These are phyloP conservation scores for Elsinoe batatas DNA, from an alignment of 2,329 filamentous ascomycete species.

Conservation along the genomic window DNA sequence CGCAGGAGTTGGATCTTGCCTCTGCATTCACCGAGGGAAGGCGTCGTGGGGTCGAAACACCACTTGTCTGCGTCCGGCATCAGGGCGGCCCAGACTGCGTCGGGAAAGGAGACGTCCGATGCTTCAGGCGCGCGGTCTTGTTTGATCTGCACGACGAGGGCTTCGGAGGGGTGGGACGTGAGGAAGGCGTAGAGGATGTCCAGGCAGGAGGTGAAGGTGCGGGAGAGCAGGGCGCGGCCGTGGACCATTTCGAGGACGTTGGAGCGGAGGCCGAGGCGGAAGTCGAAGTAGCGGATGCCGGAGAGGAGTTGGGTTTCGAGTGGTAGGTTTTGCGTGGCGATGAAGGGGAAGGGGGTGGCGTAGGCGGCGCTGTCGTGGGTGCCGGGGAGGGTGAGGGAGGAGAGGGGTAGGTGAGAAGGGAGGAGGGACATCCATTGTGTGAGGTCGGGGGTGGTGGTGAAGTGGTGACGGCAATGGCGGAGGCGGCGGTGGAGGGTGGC, in stretches of 20 bases:
- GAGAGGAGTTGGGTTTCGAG: slow-evolving; percentile 24
- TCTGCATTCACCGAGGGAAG: slow-evolving; percentile 24
- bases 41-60: slow-evolving; percentile 28
- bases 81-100: slow-evolving; percentile 26
- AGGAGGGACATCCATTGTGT: slow-evolving; percentile 22
- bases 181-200: slow-evolving; percentile 25
- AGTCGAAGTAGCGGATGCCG: slow-evolving; percentile 30
- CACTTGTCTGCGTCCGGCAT: slow-evolving; percentile 21
- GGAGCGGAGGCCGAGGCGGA: slow-evolving; percentile 26
- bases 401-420: slow-evolving; percentile 20
- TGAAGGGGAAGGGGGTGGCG: slow-evolving; percentile 27
- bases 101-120: slow-evolving; percentile 29
- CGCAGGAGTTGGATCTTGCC: slow-evolving; percentile 29
- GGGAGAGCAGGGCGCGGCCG: slow-evolving; percentile 23
- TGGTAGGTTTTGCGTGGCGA: slow-evolving; percentile 25
- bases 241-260: slow-evolving; percentile 29
- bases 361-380: slow-evolving; percentile 30
- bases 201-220: slow-evolving; percentile 23
- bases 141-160: slow-evolving; percentile 28
- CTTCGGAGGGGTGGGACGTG: slow-evolving; percentile 23
- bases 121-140: slow-evolving; percentile 25
- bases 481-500: not conserved
- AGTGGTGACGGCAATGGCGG: not conserved
- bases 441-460: not conserved
- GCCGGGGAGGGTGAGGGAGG: slow-evolving; percentile 26